phyloP scores from a whole-genome alignment of 2,329 filamentous ascomycete species.

The Aureobasidium melanogenum region DNA sequence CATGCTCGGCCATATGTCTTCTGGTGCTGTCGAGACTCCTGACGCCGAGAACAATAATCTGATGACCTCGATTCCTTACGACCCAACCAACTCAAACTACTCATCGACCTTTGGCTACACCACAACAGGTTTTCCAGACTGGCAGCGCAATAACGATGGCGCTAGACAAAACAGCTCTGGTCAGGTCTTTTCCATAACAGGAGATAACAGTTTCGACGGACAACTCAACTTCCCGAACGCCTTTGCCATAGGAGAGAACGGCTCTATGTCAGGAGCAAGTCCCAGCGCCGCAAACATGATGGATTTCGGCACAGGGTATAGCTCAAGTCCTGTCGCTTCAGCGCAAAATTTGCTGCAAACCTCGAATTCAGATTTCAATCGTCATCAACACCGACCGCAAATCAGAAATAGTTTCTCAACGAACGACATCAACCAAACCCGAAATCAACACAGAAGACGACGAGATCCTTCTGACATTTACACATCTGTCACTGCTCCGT shows the following conservation, averaged over 20 bases:
- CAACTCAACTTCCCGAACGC: constrained; percentile 42
- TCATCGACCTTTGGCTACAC: constrained; percentile 18
- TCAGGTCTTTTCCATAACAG: constrained; percentile 36
- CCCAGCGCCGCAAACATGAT: constrained; percentile 45
- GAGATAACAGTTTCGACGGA: constrained; percentile 25
- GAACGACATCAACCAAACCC: constrained; percentile 20
- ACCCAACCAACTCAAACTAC: constrained; percentile 19
- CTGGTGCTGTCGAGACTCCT: constrained; percentile 50
- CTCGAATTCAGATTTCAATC: not conserved
- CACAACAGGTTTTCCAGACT: constrained; percentile 16
- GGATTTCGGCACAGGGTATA: constrained; percentile 33
- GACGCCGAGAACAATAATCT: constrained; percentile 20
- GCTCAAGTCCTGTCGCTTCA: constrained; percentile 15
- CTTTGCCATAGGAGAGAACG: constrained; percentile 52
- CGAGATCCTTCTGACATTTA: constrained; percentile 80
- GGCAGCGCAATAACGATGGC: constrained; percentile 28
- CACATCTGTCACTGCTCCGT: constrained; percentile 79
- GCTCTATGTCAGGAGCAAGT: constrained; percentile 48
- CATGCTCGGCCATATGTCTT: constrained; percentile 93
- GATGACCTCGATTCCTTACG: constrained; percentile 25
- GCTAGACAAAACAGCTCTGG: constrained; percentile 34
- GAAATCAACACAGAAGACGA: constrained; percentile 38
- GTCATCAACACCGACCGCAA: constrained; percentile 21
- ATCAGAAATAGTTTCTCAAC: constrained; percentile 22
- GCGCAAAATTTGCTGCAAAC: constrained; percentile 5